These are phyloP conservation scores for Sungouiozyma intestinalis DNA, from an alignment of 805 yeast genomes.

Conservation along the genomic window DNA sequence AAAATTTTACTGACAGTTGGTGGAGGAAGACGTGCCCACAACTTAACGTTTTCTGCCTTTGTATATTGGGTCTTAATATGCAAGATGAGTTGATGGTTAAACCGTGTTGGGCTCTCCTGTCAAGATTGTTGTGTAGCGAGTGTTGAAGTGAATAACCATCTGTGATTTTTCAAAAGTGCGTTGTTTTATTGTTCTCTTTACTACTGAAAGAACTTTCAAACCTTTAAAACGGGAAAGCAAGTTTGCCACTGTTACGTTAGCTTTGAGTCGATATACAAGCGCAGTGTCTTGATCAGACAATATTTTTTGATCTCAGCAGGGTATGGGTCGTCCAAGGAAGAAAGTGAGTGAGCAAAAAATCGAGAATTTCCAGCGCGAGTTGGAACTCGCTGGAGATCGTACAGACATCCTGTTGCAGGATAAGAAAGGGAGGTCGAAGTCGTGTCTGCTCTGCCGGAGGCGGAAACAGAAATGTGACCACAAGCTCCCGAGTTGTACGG, in stretches of 20 bases:
- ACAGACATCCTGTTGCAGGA: slow-evolving; percentile 27
- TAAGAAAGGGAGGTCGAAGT: slow-evolving; percentile 46
- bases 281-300: no score
- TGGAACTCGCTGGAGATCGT: slow-evolving; percentile 25
- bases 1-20: not conserved
- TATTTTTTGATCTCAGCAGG: not conserved
- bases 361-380: slow-evolving; percentile 26
- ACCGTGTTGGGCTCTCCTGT: no score
- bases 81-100: no score
- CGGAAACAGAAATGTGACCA: slow-evolving; percentile 59
- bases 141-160: no score
- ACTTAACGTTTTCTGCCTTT: not conserved
- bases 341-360: slow-evolving; percentile 26
- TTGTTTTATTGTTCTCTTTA: no score
- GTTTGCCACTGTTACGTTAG: no score
- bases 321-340: slow-evolving; percentile 31
- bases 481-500: slow-evolving; percentile 52
- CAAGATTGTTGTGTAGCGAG: no score
- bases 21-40: not conserved
- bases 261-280: no score
- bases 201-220: no score
- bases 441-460: slow-evolving; percentile 46
- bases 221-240: no score
- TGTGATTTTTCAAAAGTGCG: no score
- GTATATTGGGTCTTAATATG: no score